These are phyloP conservation scores for Pseudoperonospora humuli DNA, from an alignment of 352 stramenopile genomes.

Conservation along the genomic window DNA sequence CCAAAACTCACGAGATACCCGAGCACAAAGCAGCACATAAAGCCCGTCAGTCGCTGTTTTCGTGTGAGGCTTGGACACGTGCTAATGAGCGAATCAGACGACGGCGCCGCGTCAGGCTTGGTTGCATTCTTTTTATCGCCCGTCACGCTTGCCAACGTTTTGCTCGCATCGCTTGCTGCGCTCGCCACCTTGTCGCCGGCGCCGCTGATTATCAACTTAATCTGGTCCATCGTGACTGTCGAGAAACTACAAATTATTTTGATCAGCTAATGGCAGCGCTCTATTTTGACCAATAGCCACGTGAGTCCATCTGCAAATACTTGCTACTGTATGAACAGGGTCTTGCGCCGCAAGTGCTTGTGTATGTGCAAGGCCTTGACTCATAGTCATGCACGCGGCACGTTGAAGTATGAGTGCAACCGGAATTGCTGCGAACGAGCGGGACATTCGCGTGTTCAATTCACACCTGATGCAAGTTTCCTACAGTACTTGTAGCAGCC, in stretches of 20 bases:
- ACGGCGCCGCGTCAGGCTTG: conserved; percentile 2
- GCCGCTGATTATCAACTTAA: conserved; percentile 60
- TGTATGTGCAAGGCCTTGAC: conserved; percentile 80
- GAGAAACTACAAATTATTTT: no score
- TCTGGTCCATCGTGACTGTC: conserved; percentile 59
- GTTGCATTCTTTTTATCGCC: conserved; percentile 19
- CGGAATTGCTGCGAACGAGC: conserved; percentile 7
- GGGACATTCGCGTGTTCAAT: not conserved
- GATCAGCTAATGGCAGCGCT: no score
- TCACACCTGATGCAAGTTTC: no score
- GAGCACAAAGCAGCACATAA: conserved; percentile 66
- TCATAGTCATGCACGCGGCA: conserved; percentile 49
- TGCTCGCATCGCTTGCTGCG: conserved; percentile 24
- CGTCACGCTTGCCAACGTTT: conserved; percentile 27
- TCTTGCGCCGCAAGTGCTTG: conserved; percentile 60
- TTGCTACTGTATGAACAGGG: conserved; percentile 33
- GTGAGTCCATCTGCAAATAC: not conserved
- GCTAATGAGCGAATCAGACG: conserved; percentile 37
- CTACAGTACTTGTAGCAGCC: no score
- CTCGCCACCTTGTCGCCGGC: conserved; percentile 38
- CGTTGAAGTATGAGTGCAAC: not conserved
- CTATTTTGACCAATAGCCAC: no score
- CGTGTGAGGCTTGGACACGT: conserved; percentile 61
- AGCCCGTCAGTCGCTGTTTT: conserved; percentile 64
- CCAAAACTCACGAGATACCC: conserved; percentile 81